Percentiles rank a stretch among this genome's conserved stretches.
These are phyloP conservation scores for Epicoccum sorghinum DNA, from an alignment of 2,329 filamentous ascomycete species.

Conservation along the genomic window DNA sequence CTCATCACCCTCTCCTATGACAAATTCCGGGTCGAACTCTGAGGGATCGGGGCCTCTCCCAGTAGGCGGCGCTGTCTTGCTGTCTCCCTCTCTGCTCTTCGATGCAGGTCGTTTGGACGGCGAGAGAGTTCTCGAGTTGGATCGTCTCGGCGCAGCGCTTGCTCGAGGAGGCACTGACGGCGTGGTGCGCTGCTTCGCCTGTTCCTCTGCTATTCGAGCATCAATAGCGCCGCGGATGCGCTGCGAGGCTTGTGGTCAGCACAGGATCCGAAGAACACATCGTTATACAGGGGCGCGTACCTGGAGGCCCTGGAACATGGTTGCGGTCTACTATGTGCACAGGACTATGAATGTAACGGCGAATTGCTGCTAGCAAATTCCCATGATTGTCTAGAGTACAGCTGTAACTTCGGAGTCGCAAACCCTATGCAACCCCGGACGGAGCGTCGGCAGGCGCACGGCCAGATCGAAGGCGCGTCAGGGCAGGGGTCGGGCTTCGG, in stretches of 20 bases:
- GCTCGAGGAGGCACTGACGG: constrained; percentile 53
- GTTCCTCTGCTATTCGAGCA: constrained; percentile 87
- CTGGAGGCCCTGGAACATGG: constrained; percentile 46
- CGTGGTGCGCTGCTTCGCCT: constrained; percentile 72
- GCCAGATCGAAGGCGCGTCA: neutral
- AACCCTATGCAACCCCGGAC: constrained; percentile 4
- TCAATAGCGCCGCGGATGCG: constrained; percentile 85
- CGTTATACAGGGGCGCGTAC: constrained; percentile 32
- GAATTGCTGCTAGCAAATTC: neutral
- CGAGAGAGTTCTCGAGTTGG: constrained; percentile 52
- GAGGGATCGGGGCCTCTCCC: constrained; percentile 77
- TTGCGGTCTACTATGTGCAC: constrained; percentile 24
- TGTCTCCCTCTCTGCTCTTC: constrained; percentile 41
- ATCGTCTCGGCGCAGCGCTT: constrained; percentile 53
- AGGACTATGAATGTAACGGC: neutral
- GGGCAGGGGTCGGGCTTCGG: constrained; percentile 1
- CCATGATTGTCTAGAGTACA: constrained; percentile 20
- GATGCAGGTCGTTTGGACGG: constrained; percentile 42
- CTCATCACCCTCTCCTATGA: constrained; percentile 81
- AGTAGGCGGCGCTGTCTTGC: constrained; percentile 45
- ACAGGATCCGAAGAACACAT: constrained; percentile 6
- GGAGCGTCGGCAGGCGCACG: neutral
- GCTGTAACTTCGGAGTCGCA: constrained; percentile 20
- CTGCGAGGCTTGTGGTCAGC: constrained; percentile 53
- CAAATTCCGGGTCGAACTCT: constrained; percentile 85